A percentile compares a stretch with the other conserved stretches of the same genome.
Conservation (phyloP, 2,329 filamentous ascomycete genomes). For the Clonostachys rosea region DNA sequence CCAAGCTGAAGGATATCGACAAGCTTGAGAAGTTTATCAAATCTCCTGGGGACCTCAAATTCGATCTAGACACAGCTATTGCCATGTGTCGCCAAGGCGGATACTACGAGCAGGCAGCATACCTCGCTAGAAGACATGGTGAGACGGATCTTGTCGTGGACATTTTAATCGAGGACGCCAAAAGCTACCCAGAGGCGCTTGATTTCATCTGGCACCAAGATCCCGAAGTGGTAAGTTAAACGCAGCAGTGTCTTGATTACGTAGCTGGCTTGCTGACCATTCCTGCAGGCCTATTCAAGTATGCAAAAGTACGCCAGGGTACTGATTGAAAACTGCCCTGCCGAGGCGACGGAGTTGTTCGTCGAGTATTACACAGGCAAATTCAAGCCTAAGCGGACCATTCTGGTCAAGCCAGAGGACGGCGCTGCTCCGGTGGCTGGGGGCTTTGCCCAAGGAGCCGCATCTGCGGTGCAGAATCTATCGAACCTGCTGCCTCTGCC, state of each 20-base stretch:
- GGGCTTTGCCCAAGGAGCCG: slow-evolving; percentile 53
- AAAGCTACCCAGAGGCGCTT: slow-evolving; percentile 82
- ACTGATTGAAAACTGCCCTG: slow-evolving; percentile 79
- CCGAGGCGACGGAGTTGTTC: slow-evolving; percentile 80
- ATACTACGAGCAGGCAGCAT: slow-evolving; percentile 95
- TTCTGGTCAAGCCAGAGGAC: slow-evolving; percentile 18
- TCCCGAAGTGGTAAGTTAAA: slow-evolving; percentile 60
- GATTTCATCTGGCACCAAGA: slow-evolving; percentile 89
- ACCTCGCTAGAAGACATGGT: slow-evolving; percentile 87
- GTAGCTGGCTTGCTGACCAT: slow-evolving; percentile 18
- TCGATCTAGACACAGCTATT: slow-evolving; percentile 95
- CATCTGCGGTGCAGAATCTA: slow-evolving; percentile 79
- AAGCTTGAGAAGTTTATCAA: slow-evolving; percentile 98
- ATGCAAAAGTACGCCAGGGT: slow-evolving; percentile 95
- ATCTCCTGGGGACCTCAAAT: slow-evolving; percentile 88
- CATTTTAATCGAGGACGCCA: slow-evolving; percentile 92
- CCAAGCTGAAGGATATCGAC: slow-evolving; percentile 93
- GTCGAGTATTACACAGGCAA: slow-evolving; percentile 91
- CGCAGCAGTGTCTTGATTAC: not conserved
- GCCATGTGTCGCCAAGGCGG: slow-evolving; percentile 96
- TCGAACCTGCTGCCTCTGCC: slow-evolving; percentile 79
- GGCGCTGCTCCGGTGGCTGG: slow-evolving; percentile 28
- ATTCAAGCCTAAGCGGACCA: slow-evolving; percentile 69
- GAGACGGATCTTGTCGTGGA: slow-evolving; percentile 93
- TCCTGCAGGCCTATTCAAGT: slow-evolving; percentile 69